A percentile compares a stretch with the other conserved stretches of the same genome.
Evolutionary conservation across 208 protist species (phyloP).

Genomic region (Crithidia acanthocephali): DNA sequence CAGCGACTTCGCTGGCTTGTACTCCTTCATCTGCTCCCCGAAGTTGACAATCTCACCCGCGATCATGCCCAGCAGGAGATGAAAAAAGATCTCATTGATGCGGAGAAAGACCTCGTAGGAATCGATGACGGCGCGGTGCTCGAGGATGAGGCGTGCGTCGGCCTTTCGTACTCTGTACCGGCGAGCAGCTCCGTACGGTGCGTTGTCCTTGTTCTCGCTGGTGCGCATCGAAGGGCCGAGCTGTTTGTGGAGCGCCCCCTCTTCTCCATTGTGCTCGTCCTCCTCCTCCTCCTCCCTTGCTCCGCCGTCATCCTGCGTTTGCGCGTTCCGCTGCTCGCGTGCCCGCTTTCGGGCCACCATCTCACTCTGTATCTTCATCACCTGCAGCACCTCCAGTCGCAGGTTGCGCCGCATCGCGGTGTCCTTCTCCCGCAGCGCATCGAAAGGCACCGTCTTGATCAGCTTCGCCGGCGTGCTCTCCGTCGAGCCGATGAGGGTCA

Average conservation of each 20-base stretch:
- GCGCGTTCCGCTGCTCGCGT: neutral
- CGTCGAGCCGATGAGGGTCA: conserved; percentile 24
- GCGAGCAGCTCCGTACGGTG: neutral
- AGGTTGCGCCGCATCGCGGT: conserved; percentile 43
- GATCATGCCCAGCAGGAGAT: conserved; percentile 39
- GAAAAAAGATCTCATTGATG: conserved; percentile 42
- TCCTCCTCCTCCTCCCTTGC: neutral
- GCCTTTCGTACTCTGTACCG: neutral
- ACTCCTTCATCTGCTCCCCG: conserved; percentile 44
- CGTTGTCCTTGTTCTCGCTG: neutral
- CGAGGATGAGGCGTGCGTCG: conserved; percentile 14
- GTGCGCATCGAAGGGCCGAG: no score
- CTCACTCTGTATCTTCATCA: conserved; percentile 17
- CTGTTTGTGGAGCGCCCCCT: no score
- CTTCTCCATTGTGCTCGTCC: neutral
- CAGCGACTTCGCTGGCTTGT: conserved; percentile 36
- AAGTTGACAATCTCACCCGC: conserved; percentile 37
- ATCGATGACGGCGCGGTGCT: conserved; percentile 29
- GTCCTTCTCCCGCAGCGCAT: conserved; percentile 30
- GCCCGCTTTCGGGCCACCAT: conserved; percentile 5
- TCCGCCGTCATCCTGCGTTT: neutral
- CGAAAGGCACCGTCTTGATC: conserved; percentile 38
- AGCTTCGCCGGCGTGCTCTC: conserved; percentile 37
- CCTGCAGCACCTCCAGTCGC: conserved; percentile 37
- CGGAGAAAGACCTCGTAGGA: conserved; percentile 31